A percentile compares a stretch with the other conserved stretches of the same genome.
phyloP scores from a whole-genome alignment of 129 eudicot species.

The Flaveria robusta region DNA sequence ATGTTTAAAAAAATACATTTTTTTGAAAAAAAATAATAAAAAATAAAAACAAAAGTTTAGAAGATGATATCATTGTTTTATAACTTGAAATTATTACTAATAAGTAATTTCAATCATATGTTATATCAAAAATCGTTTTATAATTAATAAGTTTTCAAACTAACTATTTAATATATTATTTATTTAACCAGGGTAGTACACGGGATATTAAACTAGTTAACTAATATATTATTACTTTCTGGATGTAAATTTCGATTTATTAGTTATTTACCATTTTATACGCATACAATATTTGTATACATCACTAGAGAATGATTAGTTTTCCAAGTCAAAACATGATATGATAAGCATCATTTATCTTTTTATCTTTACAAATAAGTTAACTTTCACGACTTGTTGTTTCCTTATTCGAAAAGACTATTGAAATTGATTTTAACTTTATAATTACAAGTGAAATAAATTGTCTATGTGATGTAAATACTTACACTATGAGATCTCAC shows the following conservation, averaged over 20 bases:
- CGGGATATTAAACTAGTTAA: too few species aligned
- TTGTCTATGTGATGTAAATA: background rate
- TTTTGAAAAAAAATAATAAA: too few species aligned
- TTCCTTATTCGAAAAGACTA: background rate
- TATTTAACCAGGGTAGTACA: too few species aligned
- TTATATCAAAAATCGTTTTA: too few species aligned
- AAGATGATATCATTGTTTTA: too few species aligned
- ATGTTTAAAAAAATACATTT: too few species aligned
- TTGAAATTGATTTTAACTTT: background rate
- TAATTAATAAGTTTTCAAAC: too few species aligned
- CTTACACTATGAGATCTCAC: background rate
- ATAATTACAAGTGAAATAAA: background rate
- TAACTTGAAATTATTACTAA: too few species aligned
- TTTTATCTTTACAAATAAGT: background rate
- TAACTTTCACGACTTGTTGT: background rate
- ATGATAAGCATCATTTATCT: background rate
- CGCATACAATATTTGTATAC: background rate
- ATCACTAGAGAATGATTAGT: background rate
- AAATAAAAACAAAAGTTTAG: too few species aligned
- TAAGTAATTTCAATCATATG: too few species aligned
- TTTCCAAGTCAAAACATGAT: background rate
- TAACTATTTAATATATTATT: too few species aligned
- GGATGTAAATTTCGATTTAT: background rate
- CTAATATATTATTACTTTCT: background rate
- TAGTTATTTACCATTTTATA: background rate